These are phyloP conservation scores for Brassica cretica DNA, from an alignment of 345 rosid genomes.

Conservation along the genomic window DNA sequence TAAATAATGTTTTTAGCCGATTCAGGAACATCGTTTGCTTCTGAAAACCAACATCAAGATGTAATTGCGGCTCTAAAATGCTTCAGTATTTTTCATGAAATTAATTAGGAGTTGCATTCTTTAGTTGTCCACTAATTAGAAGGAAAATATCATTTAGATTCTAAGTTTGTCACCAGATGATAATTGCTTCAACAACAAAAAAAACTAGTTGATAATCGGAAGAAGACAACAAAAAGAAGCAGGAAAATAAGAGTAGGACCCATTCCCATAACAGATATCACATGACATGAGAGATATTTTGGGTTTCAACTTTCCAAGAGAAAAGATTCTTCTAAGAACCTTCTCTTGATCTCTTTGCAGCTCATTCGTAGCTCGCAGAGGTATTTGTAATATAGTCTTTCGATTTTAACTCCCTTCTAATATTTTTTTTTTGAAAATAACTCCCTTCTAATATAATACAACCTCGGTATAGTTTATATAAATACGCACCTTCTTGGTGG, in stretches of 20 bases:
- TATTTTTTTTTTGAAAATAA: too few relatives aligned
- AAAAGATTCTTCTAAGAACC: conserved; percentile 10
- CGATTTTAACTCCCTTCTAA: neutral
- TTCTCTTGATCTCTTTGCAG: neutral
- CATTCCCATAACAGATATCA: conserved; percentile 21
- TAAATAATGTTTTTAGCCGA: too few relatives aligned
- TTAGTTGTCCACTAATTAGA: neutral
- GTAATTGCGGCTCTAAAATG: neutral
- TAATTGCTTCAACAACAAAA: neutral
- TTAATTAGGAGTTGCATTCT: neutral
- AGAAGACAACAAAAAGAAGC: conserved; percentile 8
- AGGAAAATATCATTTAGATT: neutral
- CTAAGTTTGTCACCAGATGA: neutral
- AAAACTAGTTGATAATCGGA: conserved; percentile 2
- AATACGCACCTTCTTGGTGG: neutral
- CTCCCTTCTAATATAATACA: neutral
- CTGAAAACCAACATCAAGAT: neutral
- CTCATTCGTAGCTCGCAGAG: neutral
- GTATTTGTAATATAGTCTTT: neutral
- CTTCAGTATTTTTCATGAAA: neutral
- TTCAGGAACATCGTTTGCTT: too few relatives aligned
- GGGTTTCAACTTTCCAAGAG: neutral
- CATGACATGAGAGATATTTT: conserved; percentile 33
- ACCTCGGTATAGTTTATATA: neutral
- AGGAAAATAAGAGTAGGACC: neutral